Conservation (phyloP, 305 asterid genomes). For the Rubia balearica region DNA sequence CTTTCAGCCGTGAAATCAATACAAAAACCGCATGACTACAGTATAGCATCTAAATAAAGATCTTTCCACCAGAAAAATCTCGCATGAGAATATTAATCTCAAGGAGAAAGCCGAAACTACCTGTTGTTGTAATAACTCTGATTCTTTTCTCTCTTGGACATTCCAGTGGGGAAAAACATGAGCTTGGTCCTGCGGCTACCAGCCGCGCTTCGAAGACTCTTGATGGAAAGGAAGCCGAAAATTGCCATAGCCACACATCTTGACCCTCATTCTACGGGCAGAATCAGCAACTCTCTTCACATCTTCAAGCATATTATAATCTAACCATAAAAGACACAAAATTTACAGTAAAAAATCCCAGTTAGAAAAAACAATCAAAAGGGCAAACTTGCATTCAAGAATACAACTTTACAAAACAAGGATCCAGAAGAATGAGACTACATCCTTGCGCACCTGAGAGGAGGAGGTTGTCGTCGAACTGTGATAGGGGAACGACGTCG, state of each 20-base stretch:
- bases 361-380: neutral
- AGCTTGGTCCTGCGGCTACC: constrained; percentile 46
- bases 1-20: neutral
- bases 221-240: constrained; percentile 43
- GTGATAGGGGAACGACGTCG: constrained; percentile 51
- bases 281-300: constrained; percentile 84
- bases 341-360: neutral
- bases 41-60: neutral
- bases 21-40: neutral
- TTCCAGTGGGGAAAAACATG: constrained; percentile 52
- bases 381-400: neutral
- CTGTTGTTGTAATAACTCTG: constrained; percentile 44
- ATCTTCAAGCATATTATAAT: constrained; percentile 78
- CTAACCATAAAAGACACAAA: constrained; percentile 27
- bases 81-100: neutral
- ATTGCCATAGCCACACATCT: constrained; percentile 32
- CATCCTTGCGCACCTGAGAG: constrained; percentile 44
- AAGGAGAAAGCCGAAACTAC: constrained; percentile 21
- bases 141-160: constrained; percentile 67
- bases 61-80: neutral
- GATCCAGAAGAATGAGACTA: neutral
- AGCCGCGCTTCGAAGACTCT: constrained; percentile 57
- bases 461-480: constrained; percentile 61
- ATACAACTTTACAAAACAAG: neutral
- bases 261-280: constrained; percentile 56